phyloP scores from a whole-genome alignment of 768 basidiomycete genomes.

The Clitopilus hobsonii region DNA sequence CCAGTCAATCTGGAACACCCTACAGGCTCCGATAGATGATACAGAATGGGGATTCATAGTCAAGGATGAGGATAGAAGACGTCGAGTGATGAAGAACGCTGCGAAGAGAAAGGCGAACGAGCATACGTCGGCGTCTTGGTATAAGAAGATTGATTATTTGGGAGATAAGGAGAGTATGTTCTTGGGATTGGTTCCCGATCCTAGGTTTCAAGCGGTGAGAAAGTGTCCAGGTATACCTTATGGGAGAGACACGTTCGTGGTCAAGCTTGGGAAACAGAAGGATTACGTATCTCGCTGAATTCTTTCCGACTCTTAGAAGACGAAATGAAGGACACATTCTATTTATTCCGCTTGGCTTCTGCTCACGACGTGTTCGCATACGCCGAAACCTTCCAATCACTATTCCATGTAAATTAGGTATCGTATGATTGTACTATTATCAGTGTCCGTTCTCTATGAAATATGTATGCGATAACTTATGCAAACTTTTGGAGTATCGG shows the following conservation, averaged over 20 bases:
- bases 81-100: conserved; percentile 43
- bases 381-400: neutral
- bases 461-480: neutral
- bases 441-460: neutral
- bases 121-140: conserved; percentile 24
- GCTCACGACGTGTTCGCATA: no score
- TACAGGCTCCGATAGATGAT: conserved; percentile 54
- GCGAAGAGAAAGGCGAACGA: conserved; percentile 41
- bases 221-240: conserved; percentile 34
- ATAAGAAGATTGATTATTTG: conserved; percentile 62
- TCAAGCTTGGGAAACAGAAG: conserved; percentile 39
- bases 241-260: conserved; percentile 50
- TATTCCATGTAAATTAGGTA: conserved; percentile 2
- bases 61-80: conserved; percentile 35
- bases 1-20: conserved; percentile 28
- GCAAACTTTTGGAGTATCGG: neutral
- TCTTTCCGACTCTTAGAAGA: no score
- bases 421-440: neutral
- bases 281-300: no score
- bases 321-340: no score
- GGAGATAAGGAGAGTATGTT: conserved; percentile 57
- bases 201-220: conserved; percentile 48
- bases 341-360: no score
- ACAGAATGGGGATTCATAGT: conserved; percentile 65
- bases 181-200: conserved; percentile 57